Base-by-base conservation (phyloP, 352 stramenopile genomes). In the Thalassiosira mediterranea region DNA sequence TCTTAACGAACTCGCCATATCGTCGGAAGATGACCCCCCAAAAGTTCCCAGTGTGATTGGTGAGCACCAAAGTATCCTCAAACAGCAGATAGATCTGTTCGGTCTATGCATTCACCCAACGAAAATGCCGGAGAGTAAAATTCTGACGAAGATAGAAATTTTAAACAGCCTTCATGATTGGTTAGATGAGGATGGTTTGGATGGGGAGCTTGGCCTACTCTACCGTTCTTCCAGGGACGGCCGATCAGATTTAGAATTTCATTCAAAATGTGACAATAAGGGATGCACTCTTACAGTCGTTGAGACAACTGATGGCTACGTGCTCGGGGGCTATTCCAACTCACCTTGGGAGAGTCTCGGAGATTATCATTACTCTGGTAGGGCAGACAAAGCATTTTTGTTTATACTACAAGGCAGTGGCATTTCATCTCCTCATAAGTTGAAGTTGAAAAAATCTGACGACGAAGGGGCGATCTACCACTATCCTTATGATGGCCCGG, bases 331-430 rank as follows among this genome's bases (percentile, higher is more conserved):
- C 11, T 67, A 67, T 31, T 21, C 58, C 26, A 58, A 44, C 25
- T 8, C 42, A 25, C 13, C 40, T 44, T 67, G 58, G 58, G 26
- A 67, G 2, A 23, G 15, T 8, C 7, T 2, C 19, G 23, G 0
- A 0, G 7, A 42, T 42, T 7, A 13, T 7, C 34, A 13, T 13
- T 53, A 53, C 44, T 53, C 44, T 29, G 8, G 17, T 8, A 29
- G 44, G 8, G 17, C 46, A 17, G 37, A 65, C 28, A 75, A 75
- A 25, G 38, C 65, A 52, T 75, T 75, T 52, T 25, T 75, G 4
- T 75, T 75, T 13, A 42, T 42, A 10, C 23, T 75, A 0, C 51
- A 15, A 29, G 56, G 40, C 52, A 58, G 21, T 13, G 53, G 28
- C 13, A 31, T 64, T 28, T 15, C n/a, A 21, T 40, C 25, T 17